A percentile compares a stretch with the other conserved stretches of the same genome.
phyloP scores from a whole-genome alignment of 176 grass and related monocot species.

The Phoenix roebelenii region DNA sequence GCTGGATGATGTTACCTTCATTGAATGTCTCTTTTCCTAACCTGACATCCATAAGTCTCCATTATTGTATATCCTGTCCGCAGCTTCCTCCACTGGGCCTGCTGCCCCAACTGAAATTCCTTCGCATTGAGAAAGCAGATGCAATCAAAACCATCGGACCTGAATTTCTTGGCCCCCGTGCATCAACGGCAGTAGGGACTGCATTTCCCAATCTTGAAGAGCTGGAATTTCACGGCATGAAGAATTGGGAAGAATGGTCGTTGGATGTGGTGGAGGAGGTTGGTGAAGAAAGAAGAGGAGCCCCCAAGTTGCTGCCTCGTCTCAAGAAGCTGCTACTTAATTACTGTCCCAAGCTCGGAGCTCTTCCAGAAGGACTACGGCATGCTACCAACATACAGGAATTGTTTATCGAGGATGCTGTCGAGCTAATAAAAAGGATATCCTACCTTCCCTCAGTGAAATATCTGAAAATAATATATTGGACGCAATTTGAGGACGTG shows the following conservation, averaged over 20 bases:
- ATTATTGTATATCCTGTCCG: too few relatives aligned
- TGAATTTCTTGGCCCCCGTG: too few relatives aligned
- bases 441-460: constrained; percentile 22
- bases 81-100: too few relatives aligned
- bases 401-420: neutral
- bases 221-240: neutral
- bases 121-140: too few relatives aligned
- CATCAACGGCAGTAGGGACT: neutral
- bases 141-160: too few relatives aligned
- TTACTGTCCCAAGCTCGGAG: neutral
- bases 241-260: constrained; percentile 29
- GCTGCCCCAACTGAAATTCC: too few relatives aligned
- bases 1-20: too few relatives aligned
- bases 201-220: constrained; percentile 26
- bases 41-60: too few relatives aligned
- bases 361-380: constrained; percentile 13
- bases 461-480: constrained; percentile 40
- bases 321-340: neutral
- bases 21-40: too few relatives aligned
- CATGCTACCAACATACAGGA: neutral
- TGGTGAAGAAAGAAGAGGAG: too few relatives aligned
- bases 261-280: neutral
- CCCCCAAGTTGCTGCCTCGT: neutral
- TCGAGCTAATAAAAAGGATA: neutral
- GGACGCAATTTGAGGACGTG: constrained; percentile 61